phyloP scores from a whole-genome alignment of 2,329 filamentous ascomycete genomes.

The Aspergillus transmontanensis region DNA sequence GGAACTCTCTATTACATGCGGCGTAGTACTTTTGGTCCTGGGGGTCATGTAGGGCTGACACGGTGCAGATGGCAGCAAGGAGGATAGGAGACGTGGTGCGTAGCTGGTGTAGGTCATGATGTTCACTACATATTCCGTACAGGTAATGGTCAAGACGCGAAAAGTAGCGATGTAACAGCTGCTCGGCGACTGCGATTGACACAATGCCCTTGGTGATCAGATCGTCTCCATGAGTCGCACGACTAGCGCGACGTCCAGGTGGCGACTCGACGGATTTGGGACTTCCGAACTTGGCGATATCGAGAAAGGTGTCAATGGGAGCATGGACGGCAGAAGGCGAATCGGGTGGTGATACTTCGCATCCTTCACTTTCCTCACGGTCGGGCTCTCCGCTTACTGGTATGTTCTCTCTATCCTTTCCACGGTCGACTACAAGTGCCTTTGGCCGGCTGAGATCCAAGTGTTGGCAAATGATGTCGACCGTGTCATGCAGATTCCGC shows the following conservation, averaged over 20 bases:
- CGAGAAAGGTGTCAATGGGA: conserved; percentile 39
- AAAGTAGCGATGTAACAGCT: conserved; percentile 46
- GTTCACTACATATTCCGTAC: conserved; percentile 47
- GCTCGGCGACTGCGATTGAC: conserved; percentile 45
- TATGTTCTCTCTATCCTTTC: not conserved
- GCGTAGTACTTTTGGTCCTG: conserved; percentile 32
- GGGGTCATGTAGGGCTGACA: conserved; percentile 51
- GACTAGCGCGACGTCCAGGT: conserved; percentile 21
- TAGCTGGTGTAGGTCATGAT: conserved; percentile 42
- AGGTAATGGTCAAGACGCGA: conserved; percentile 52
- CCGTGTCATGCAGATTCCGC: not conserved
- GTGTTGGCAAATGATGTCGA: conserved; percentile 29
- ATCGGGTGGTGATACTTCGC: conserved; percentile 38
- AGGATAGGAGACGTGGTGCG: conserved; percentile 46
- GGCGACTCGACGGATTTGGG: conserved; percentile 27
- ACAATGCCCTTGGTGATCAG: conserved; percentile 50
- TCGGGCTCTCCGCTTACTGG: not conserved
- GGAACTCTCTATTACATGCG: conserved; percentile 50
- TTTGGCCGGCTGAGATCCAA: conserved; percentile 33
- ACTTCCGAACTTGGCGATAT: conserved; percentile 38
- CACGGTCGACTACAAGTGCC: conserved; percentile 7
- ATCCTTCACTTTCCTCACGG: conserved; percentile 36
- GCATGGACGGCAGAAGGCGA: conserved; percentile 39
- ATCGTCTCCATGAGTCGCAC: conserved; percentile 30
- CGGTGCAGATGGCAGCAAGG: conserved; percentile 49